Evolutionary conservation across 1,284 basidiomycete genomes (phyloP).

Genomic region (Coriolopsis trogii): DNA sequence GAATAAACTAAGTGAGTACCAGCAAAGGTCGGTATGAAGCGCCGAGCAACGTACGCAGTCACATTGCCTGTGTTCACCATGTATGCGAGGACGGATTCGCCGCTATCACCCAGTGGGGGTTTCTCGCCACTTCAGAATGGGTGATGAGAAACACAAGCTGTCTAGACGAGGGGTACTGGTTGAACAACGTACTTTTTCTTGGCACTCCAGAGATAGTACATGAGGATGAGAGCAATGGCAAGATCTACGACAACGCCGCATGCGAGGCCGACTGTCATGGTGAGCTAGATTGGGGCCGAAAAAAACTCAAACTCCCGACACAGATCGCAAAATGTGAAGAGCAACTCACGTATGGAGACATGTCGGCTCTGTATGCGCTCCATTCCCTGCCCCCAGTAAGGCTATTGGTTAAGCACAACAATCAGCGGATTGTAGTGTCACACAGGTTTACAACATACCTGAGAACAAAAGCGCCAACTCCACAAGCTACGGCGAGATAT

Average conservation of each 20-base stretch:
- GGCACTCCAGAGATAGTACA: slow-evolving; percentile 4
- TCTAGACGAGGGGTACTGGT: neutral
- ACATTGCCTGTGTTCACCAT: too few relatives aligned
- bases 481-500: neutral
- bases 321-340: too few relatives aligned
- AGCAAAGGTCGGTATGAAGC: neutral
- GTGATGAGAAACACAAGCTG: neutral
- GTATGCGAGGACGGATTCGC: too few relatives aligned
- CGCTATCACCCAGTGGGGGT: neutral
- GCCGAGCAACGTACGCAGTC: too few relatives aligned
- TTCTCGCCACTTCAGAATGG: neutral
- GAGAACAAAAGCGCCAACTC: neutral
- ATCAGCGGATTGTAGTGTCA: neutral
- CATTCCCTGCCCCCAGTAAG: neutral
- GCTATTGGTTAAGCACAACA: neutral
- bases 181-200: slow-evolving; percentile 1
- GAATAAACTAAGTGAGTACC: neutral
- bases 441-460: neutral
- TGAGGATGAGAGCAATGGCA: slow-evolving; percentile 1
- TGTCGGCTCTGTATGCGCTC: neutral
- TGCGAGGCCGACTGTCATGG: slow-evolving; percentile 7
- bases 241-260: slow-evolving; percentile 9
- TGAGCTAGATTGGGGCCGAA: neutral
- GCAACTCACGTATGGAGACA: neutral
- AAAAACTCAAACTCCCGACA: neutral